Base-by-base conservation (phyloP, 208 protist species). In the Naegleria fowleri region DNA sequence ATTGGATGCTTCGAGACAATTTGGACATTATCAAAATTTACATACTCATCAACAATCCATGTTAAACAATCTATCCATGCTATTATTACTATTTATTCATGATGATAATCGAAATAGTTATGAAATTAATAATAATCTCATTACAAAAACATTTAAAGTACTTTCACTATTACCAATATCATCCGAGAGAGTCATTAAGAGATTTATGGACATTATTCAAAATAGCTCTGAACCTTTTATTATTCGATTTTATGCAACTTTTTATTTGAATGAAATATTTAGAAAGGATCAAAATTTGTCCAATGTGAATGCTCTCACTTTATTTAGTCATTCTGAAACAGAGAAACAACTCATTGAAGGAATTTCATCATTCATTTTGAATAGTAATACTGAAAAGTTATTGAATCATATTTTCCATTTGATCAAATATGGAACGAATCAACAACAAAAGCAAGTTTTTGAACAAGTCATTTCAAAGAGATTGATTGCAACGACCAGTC, bases 241-340 rank as follows among this genome's bases (percentile, higher is more conserved):
- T 36, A 79, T 79, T 79, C 19, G 67, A 79, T 79, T 79, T 79
- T 79, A 79, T 79, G 67, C 67, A 36, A 36, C 25, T 25, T 79
- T 36, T 79, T 79, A 79, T 36, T 79, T 79, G n/a, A 79, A 79
- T 79, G 67, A 79, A 79, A 79, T 79, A 36, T 79, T 79, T 79
- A 79, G 67, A 79, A 79, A 79, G 36, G 67, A 79, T 79, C 29
- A 79, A 79, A 79, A 79, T 36, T 79, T 79, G n/a, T 36, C 29
- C 7, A 79, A 79, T 79, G 67, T 79, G 7, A 79, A 29, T 36
- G 25, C 67, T 36, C 9, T 79, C 5, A 36, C 67, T 36, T 29
- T 79, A 36, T 79, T 36, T 36, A 29, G 29, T 36, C 4, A 67
- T 67, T 22, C 55, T 67, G 22, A 29, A 29, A 36, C n/a, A 15